phyloP scores from a whole-genome alignment of 164 flowering plant species.

The Buxus sempervirens region DNA sequence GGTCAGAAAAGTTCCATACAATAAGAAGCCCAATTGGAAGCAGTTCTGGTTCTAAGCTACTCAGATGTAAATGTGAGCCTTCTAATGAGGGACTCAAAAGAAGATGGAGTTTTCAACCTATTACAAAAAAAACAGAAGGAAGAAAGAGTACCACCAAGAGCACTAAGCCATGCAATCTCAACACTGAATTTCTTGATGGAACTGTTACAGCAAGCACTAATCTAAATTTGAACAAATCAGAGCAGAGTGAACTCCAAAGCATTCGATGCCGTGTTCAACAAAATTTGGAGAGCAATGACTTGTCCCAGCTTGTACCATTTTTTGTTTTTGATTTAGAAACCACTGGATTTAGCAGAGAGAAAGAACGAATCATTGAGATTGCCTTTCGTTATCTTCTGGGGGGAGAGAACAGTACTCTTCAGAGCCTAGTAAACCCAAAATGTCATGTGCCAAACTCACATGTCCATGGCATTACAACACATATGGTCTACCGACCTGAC shows the following conservation, averaged over 20 bases:
- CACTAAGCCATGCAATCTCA: slow-evolving; percentile 31
- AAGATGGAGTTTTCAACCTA: slow-evolving; percentile 39
- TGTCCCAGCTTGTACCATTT: slow-evolving; percentile 42
- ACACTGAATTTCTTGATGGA: slow-evolving; percentile 36
- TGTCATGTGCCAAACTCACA: slow-evolving; percentile 51
- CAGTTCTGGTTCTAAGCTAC: slow-evolving; percentile 26
- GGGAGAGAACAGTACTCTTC: slow-evolving; percentile 84
- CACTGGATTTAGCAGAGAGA: slow-evolving; percentile 65
- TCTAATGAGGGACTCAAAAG: slow-evolving; percentile 30
- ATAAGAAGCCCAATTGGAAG: slow-evolving; percentile 22
- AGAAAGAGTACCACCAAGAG: slow-evolving; percentile 23
- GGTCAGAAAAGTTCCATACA: slow-evolving; percentile 34
- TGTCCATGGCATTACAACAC: slow-evolving; percentile 65
- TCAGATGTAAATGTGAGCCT: slow-evolving; percentile 30
- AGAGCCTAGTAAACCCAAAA: slow-evolving; percentile 75
- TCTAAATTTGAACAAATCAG: slow-evolving; percentile 27
- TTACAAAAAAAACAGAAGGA: slow-evolving; percentile 41
- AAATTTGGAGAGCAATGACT: slow-evolving; percentile 32
- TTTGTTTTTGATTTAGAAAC: slow-evolving; percentile 84
- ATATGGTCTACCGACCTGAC: slow-evolving; percentile 71
- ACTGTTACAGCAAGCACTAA: slow-evolving; percentile 28
- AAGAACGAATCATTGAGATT: slow-evolving; percentile 71
- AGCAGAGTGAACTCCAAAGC: slow-evolving; percentile 26
- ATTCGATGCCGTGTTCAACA: slow-evolving; percentile 31
- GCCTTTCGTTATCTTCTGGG: slow-evolving; percentile 79